Base-by-base conservation (phyloP, 176 grass and related monocot genomes). In the Aegilops sharonensis region DNA sequence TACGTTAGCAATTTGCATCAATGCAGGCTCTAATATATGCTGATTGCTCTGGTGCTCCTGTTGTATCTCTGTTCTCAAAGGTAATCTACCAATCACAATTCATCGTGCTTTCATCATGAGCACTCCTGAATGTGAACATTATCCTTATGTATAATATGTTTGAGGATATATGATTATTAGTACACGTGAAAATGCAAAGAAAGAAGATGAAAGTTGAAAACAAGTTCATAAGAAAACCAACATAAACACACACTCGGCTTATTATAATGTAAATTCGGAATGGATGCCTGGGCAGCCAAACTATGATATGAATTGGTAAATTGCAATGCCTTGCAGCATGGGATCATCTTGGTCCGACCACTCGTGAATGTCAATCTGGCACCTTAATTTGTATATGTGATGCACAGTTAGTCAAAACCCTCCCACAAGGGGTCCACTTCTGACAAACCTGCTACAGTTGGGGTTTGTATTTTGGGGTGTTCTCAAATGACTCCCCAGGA, bases 11-110 rank as follows among this genome's bases (percentile, higher is more conserved):
- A 57, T 81, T 89, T 86, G 18, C 78, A 32, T 85, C 54, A 83
- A 23, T 93, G 89, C 83, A 98, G 93, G 86, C 78, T 89, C 95
- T 98, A 89, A 75, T 87, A 62, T 90, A 86, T 91, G 83, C 87
- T 83, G 91, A 94, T 86, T 90, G 83, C 47, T 92, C 91, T 47
- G 89, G 77, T 84, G 75, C 76, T 78, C 86, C 82, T 89, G 68
- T 92, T 50, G 35, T 89, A 83, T 78, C 25, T 85, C 82, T 98
- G 29, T 88, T 98, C 56, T 88, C 83, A 40, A 88, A 95, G 93
- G 95, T 98, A 95, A 84, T 81, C 1, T 37, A 83, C 27, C 23
- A 56, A 65, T 78, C 18, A 56, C 18, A 73, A 43, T 72, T 72
- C 42, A 87, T 39, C 65, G 23, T 40, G 15, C 35, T 48, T 76